Evolutionary conservation across 805 yeast genomes (phyloP).

Genomic region (Candida orba): DNA sequence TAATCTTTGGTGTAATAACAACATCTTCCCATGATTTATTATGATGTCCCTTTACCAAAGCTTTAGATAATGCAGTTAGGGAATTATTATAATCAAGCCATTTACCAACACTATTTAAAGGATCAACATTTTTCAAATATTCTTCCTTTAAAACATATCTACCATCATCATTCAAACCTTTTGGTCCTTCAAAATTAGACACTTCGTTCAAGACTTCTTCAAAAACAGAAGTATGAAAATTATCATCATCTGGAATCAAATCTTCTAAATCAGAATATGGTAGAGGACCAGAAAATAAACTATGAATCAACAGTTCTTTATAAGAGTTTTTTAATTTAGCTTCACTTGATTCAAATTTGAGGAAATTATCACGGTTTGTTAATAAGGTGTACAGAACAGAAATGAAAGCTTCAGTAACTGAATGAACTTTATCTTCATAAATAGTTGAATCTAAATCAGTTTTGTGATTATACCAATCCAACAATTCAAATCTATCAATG

Average conservation of each 20-base stretch:
- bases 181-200: constrained; percentile 56
- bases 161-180: constrained; percentile 61
- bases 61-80: constrained; percentile 38
- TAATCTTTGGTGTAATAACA: constrained; percentile 41
- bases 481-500: constrained; percentile 56
- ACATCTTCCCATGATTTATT: constrained; percentile 24
- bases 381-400: constrained; percentile 62
- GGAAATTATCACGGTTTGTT: constrained; percentile 60
- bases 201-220: constrained; percentile 55
- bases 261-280: constrained; percentile 45
- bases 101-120: constrained; percentile 42
- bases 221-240: constrained; percentile 41
- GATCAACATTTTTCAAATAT: constrained; percentile 45
- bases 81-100: constrained; percentile 44
- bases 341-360: constrained; percentile 29
- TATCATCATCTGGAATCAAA: constrained; percentile 26
- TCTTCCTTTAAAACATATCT: constrained; percentile 50
- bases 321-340: constrained; percentile 26
- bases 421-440: constrained; percentile 39
- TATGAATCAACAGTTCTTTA: constrained; percentile 39
- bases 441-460: constrained; percentile 34
- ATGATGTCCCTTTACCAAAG: constrained; percentile 27
- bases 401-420: constrained; percentile 74
- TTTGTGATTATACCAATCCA: constrained; percentile 39
- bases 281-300: constrained; percentile 44